These are phyloP conservation scores for Voacanga thouarsii DNA, from an alignment of 257 asterid species.

Conservation along the genomic window DNA sequence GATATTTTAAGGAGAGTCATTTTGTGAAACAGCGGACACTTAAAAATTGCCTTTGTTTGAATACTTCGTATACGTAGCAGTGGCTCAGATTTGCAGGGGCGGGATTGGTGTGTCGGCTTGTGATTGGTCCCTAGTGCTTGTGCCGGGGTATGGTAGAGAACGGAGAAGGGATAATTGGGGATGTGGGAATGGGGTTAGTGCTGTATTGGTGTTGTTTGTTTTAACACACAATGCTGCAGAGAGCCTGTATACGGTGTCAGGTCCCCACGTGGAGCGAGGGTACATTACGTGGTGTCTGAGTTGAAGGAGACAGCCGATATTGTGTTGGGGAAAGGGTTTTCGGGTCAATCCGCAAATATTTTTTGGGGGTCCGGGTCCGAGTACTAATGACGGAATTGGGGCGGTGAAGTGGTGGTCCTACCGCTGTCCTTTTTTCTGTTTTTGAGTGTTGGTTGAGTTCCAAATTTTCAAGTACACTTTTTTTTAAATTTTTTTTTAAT, in stretches of 20 bases:
- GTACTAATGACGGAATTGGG: background rate
- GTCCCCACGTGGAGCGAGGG: constrained; percentile 56
- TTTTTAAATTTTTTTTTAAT: no score
- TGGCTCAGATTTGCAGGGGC: constrained; percentile 8
- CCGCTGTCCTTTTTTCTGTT: constrained; percentile 4
- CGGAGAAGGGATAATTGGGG: background rate
- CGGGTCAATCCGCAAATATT: background rate
- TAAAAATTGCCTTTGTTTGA: no score
- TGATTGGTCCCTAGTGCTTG: constrained; percentile 13
- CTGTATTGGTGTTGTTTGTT: background rate
- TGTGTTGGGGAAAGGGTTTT: constrained; percentile 11
- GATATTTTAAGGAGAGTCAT: no score
- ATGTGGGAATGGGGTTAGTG: background rate
- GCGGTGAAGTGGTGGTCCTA: background rate
- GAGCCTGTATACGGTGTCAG: constrained; percentile 21
- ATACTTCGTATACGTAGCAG: background rate
- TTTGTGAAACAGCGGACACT: no score
- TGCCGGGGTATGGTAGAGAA: background rate
- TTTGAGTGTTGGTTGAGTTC: constrained; percentile 16
- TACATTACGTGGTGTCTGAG: constrained; percentile 69
- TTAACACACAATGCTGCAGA: background rate
- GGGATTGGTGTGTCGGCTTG: background rate
- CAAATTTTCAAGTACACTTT: no score
- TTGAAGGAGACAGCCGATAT: constrained; percentile 56
- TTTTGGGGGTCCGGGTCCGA: background rate